These are phyloP conservation scores for Raphanus sativus DNA, from an alignment of 345 rosid genomes.

Conservation along the genomic window DNA sequence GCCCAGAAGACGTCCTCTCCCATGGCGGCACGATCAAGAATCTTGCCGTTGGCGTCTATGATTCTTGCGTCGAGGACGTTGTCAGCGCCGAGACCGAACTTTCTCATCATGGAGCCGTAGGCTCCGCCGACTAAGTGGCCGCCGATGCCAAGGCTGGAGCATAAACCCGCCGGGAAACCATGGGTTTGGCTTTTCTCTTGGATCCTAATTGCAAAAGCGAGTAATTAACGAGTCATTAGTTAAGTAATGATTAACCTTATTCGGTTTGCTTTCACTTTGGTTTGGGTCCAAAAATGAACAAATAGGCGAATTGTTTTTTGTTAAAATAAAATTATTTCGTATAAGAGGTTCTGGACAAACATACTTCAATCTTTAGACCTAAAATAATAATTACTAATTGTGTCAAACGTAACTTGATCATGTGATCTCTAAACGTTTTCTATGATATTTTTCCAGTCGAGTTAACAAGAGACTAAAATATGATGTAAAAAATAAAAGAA, in stretches of 20 bases:
- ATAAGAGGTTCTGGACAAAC: too few relatives aligned
- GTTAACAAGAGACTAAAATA: too few relatives aligned
- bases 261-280: conserved; percentile 1
- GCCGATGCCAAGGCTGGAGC: conserved; percentile 64
- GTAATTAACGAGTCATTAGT: background rate
- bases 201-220: conserved; percentile 43
- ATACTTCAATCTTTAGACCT: too few relatives aligned
- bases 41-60: conserved; percentile 50
- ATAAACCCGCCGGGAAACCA: conserved; percentile 74
- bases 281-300: background rate
- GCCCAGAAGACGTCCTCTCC: conserved; percentile 84
- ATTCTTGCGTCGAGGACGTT: conserved; percentile 75
- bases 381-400: too few relatives aligned
- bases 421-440: too few relatives aligned
- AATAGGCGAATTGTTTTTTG: background rate
- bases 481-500: too few relatives aligned
- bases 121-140: conserved; percentile 74
- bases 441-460: too few relatives aligned
- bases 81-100: conserved; percentile 74
- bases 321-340: too few relatives aligned
- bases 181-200: conserved; percentile 58
- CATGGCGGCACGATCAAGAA: conserved; percentile 61
- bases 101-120: conserved; percentile 74
- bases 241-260: background rate
- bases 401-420: too few relatives aligned